Conservation (phyloP, 169 alveolate genomes). For the Cryptosporidium xiaoi region DNA sequence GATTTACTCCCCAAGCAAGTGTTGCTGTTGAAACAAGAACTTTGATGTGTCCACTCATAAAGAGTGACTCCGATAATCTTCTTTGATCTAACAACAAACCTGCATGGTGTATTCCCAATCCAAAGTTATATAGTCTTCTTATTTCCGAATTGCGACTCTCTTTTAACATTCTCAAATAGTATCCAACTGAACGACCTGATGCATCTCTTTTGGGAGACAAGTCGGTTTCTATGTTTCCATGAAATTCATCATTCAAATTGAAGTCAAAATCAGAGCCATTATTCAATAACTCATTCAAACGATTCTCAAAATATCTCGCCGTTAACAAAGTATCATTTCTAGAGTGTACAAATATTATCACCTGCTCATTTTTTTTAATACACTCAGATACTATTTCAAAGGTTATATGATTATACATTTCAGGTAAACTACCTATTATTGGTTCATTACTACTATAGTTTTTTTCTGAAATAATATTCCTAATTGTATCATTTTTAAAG, state of each 20-base stretch:
- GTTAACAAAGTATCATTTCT: conserved; percentile 98
- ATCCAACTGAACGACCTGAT: not conserved
- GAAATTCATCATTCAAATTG: not conserved
- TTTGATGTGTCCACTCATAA: conserved; percentile 94
- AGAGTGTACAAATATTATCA: conserved; percentile 98
- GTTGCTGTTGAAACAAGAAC: conserved; percentile 99
- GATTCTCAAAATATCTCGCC: conserved; percentile 90
- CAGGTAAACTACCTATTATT: conserved; percentile 92
- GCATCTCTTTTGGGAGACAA: not conserved
- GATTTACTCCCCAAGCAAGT: conserved; percentile 99
- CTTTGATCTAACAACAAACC: conserved; percentile 98
- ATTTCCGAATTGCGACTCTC: conserved; percentile 80
- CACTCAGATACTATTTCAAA: conserved; percentile 79
- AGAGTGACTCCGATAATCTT: conserved; percentile 95
- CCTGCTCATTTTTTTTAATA: conserved; percentile 88
- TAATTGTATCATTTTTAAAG: not conserved
- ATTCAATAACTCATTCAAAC: not conserved
- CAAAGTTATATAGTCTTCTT: conserved; percentile 95
- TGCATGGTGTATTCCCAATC: conserved; percentile 99
- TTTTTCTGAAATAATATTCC: not conserved
- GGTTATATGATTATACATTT: conserved; percentile 74
- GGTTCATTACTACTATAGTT: conserved; percentile 84
- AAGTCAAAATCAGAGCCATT: not conserved
- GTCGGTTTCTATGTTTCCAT: not conserved
- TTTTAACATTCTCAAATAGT: conserved; percentile 18